Conservation (phyloP, 306 rosid genomes). For the Quercus berberidifolia region DNA sequence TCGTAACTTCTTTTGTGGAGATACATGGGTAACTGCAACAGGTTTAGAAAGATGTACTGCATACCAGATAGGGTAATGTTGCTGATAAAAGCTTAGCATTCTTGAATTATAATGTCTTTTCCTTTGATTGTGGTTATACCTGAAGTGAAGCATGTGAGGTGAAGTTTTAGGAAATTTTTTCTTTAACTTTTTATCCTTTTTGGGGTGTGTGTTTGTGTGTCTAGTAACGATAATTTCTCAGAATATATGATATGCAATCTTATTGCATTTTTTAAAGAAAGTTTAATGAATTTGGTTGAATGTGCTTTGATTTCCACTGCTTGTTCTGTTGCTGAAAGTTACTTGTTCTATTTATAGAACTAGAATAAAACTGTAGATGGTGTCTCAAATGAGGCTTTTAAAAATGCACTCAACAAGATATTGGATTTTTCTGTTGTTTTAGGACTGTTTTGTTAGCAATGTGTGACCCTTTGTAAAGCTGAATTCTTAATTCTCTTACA, state of each 20-base stretch:
- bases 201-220: background rate
- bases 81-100: background rate
- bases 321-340: background rate
- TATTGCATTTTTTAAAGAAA: background rate
- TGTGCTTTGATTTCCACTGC: background rate
- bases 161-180: conserved; percentile 1
- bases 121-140: background rate
- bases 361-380: background rate
- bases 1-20: conserved; percentile 92
- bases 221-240: background rate
- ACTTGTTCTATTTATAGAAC: background rate
- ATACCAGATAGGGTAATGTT: conserved; percentile 90
- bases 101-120: background rate
- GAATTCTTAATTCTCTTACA: background rate
- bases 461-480: background rate
- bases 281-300: background rate
- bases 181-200: background rate
- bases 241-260: background rate
- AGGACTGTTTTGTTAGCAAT: background rate
- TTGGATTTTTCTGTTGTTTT: background rate
- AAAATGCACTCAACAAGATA: background rate
- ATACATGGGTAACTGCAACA: conserved; percentile 82
- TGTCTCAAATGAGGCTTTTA: background rate
- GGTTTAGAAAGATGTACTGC: conserved; percentile 89
- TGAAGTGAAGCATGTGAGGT: background rate